Conservation (phyloP, 805 yeast species). For the Sugiyamaella boreocaroliniensis region DNA sequence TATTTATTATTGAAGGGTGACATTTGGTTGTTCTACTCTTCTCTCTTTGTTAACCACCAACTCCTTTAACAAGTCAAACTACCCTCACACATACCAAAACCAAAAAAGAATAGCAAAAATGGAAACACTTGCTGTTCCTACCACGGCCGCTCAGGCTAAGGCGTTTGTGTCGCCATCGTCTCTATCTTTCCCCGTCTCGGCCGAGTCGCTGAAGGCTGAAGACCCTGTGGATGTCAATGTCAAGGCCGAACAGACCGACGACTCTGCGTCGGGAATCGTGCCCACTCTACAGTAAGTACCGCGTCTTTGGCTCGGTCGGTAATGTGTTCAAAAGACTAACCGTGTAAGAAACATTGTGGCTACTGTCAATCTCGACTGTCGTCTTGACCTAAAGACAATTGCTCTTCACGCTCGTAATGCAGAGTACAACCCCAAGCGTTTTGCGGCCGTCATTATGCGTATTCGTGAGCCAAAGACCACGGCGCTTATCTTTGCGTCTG, state of each 20-base stretch:
- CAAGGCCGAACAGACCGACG: conserved; percentile 42
- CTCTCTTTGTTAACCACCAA: background rate
- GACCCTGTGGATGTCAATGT: conserved; percentile 11
- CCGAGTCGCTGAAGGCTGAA: conserved; percentile 27
- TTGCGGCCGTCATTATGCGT: conserved; percentile 99
- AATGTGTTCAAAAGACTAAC: background rate
- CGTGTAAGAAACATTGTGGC: conserved; percentile 82
- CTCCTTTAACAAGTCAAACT: too few species aligned
- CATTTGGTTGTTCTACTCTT: conserved; percentile 26
- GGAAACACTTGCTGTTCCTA: conserved; percentile 72
- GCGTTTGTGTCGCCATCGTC: conserved; percentile 64
- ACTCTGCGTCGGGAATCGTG: conserved; percentile 87
- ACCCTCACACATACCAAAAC: background rate
- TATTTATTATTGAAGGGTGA: conserved; percentile 17
- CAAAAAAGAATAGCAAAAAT: conserved; percentile 28
- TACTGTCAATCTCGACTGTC: conserved; percentile 92
- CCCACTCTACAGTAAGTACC: conserved; percentile 58
- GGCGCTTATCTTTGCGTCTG: conserved; percentile 94
- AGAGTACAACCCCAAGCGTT: conserved; percentile 92
- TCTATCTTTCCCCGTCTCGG: conserved; percentile 54
- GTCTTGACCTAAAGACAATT: conserved; percentile 91
- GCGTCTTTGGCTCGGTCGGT: background rate
- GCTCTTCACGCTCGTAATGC: conserved; percentile 99
- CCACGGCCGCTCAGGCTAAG: conserved; percentile 70
- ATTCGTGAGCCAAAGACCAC: conserved; percentile 98